Base-by-base conservation (phyloP, 495 filamentous ascomycete species). In the Aspergillus homomorphus region DNA sequence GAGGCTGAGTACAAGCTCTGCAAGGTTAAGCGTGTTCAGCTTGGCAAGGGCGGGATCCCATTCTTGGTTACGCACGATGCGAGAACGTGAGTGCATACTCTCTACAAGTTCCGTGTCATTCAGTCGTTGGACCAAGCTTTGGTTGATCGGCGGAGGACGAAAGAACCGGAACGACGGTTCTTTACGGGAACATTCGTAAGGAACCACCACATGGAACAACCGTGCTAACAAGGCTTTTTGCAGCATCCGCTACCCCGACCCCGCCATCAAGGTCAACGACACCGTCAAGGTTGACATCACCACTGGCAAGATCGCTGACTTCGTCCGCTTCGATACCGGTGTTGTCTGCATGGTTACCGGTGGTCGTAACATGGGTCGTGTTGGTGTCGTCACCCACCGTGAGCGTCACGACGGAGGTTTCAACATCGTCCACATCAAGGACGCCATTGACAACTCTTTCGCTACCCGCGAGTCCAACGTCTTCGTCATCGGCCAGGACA, bases 61-160 rank as follows among this genome's bases (percentile, higher is more conserved):
- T 98, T 96, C 90, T 96, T 97, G 89, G 94, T 98, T 89, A 98
- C 95, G 90, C 95, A 98, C 87, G 94, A 98, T 91, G 94, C 95
- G 81, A 87, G 94, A 90, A 98, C 95, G 92, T 97, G 81, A 94
- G 92, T 89, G 77, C 86, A 85, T 63, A 66, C 75, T 73, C 73
- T 74, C 70, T 64, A 66, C 58, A 83, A 88, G 80, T 85, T 86
- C 84, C 83, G 87, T 84, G 89, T 92, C 91, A 90, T 87, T 96
- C 91, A 96, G 91, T 86, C 91, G 91, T 96, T 95, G 91, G 91
- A 91, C 89, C 90, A 94, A 92, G 88, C 82, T 93, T 92, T 92
- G 89, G 90, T 86, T 80, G 86, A 88, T 82, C 80, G 77, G 77
- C 73, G 70, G 74, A 75, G 73, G 75, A 77, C 72, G 66, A 68